Evolutionary conservation across 1,284 basidiomycete genomes (phyloP).

Genomic region (Ustilago vetiveriae): DNA sequence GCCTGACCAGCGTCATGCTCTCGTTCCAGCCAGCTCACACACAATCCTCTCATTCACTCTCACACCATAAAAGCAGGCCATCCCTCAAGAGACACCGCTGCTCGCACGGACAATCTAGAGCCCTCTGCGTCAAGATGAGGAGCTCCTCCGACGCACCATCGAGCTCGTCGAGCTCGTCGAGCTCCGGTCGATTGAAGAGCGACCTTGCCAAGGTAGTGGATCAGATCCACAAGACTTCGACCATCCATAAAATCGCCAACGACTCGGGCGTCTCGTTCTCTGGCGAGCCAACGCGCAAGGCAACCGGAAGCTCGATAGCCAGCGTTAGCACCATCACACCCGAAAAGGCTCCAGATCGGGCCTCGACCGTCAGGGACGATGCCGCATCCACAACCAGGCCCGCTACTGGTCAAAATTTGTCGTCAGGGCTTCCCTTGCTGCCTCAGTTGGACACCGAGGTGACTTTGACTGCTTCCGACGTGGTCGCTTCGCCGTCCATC

Average conservation of each 20-base stretch:
- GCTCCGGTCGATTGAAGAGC: slow-evolving; percentile 18
- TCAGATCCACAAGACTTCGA: slow-evolving; percentile 38
- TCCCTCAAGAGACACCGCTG: slow-evolving; percentile 25
- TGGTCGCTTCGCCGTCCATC: slow-evolving; percentile 32
- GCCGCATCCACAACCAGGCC: background rate
- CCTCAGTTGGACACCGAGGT: slow-evolving; percentile 15
- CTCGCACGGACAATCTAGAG: slow-evolving; percentile 14
- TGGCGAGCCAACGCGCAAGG: slow-evolving; percentile 15
- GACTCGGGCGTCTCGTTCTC: slow-evolving; percentile 52
- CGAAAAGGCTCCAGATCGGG: slow-evolving; percentile 22
- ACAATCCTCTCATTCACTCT: slow-evolving; percentile 5
- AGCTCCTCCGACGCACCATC: background rate
- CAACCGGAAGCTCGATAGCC: slow-evolving; percentile 39
- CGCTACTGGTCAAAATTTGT: background rate
- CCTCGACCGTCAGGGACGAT: slow-evolving; percentile 26
- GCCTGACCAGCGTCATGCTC: slow-evolving; percentile 17
- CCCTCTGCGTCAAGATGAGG: slow-evolving; percentile 32
- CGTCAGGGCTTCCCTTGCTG: slow-evolving; percentile 9
- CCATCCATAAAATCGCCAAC: slow-evolving; percentile 42
- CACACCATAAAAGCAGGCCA: slow-evolving; percentile 11
- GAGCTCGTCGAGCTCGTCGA: slow-evolving; percentile 6
- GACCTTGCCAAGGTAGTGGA: slow-evolving; percentile 22
- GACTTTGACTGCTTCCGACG: slow-evolving; percentile 6
- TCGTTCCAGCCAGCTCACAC: slow-evolving; percentile 27
- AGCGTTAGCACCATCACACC: slow-evolving; percentile 41